These are phyloP conservation scores for Grifola frondosa DNA, from an alignment of 1,284 basidiomycete genomes.

Conservation along the genomic window DNA sequence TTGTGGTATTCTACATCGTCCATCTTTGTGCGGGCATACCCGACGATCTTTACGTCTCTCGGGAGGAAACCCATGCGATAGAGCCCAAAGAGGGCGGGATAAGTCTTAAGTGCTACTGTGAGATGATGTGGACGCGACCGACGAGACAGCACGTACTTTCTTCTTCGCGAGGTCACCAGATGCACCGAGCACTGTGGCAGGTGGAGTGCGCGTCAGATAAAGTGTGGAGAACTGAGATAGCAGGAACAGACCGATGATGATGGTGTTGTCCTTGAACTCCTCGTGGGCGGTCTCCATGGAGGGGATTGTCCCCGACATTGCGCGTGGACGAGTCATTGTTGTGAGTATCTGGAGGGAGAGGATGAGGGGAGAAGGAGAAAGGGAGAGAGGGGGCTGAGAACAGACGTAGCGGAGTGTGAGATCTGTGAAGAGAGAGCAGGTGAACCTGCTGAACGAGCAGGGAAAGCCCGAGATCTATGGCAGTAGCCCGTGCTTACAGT, in stretches of 20 bases:
- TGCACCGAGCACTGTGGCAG: slow-evolving; percentile 81
- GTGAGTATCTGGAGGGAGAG: slow-evolving; percentile 17
- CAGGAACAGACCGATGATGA: slow-evolving; percentile 73
- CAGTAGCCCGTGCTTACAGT: slow-evolving; percentile 13
- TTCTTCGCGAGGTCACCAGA: slow-evolving; percentile 99
- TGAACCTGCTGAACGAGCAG: slow-evolving; percentile 5
- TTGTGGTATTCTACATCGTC: slow-evolving; percentile 82
- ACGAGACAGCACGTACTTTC: slow-evolving; percentile 61
- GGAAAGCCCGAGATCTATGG: slow-evolving; percentile 2
- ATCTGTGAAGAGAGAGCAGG: slow-evolving; percentile 11
- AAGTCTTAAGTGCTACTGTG: slow-evolving; percentile 83
- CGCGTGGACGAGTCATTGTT: slow-evolving; percentile 36
- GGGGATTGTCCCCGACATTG: slow-evolving; percentile 79
- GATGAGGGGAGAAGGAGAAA: slow-evolving; percentile 12
- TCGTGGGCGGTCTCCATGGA: slow-evolving; percentile 79
- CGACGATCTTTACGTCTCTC: slow-evolving; percentile 82
- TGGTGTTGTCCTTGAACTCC: slow-evolving; percentile 80
- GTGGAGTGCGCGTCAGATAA: slow-evolving; percentile 18
- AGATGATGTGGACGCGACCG: slow-evolving; percentile 12
- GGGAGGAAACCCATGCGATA: slow-evolving; percentile 82
- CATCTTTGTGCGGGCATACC: slow-evolving; percentile 97
- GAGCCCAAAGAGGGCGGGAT: slow-evolving; percentile 90
- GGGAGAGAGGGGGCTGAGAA: slow-evolving; percentile 8
- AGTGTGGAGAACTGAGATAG: slow-evolving; percentile 1
- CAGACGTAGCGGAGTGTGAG: slow-evolving; percentile 8